Evolutionary conservation across 352 stramenopile species (phyloP).

Genomic region (Globisporangium iwayamae): DNA sequence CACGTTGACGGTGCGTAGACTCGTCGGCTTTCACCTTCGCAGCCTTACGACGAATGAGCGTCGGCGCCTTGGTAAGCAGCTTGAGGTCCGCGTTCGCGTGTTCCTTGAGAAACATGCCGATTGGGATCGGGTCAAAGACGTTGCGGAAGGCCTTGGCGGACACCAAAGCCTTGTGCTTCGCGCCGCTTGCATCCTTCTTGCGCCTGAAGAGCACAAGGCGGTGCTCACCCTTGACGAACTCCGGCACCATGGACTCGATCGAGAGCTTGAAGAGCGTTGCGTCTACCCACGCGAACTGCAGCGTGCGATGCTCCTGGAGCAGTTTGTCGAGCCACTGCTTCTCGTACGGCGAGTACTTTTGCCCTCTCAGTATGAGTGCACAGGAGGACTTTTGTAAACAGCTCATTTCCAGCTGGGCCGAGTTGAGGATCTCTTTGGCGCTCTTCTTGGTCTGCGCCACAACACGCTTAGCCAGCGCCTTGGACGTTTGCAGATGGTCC

Average conservation of each 20-base stretch:
- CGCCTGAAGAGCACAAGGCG: constrained; percentile 70
- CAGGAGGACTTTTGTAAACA: constrained; percentile 63
- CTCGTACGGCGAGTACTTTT: constrained; percentile 57
- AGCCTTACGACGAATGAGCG: constrained; percentile 37
- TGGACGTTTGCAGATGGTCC: constrained; percentile 55
- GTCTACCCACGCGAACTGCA: constrained; percentile 76
- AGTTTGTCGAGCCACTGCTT: constrained; percentile 70
- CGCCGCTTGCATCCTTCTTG: constrained; percentile 26
- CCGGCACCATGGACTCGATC: constrained; percentile 57
- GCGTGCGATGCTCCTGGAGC: constrained; percentile 46
- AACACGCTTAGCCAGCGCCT: constrained; percentile 58
- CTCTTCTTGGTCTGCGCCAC: constrained; percentile 51
- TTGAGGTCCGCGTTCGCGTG: constrained; percentile 35
- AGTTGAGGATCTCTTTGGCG: constrained; percentile 57
- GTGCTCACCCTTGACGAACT: constrained; percentile 38
- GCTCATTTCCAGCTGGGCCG: constrained; percentile 56
- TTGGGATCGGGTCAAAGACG: constrained; percentile 54
- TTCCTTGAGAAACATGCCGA: constrained; percentile 57
- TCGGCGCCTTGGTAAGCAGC: constrained; percentile 50
- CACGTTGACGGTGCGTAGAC: background rate
- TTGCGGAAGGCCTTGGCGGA: constrained; percentile 56
- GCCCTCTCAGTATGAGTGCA: constrained; percentile 61
- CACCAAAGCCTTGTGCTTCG: constrained; percentile 32
- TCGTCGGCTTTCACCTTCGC: constrained; percentile 12
- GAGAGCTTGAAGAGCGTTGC: constrained; percentile 60